Percentiles rank a stretch among this genome's conserved stretches.
phyloP scores from a whole-genome alignment of 129 eudicot species.

The Escallonia herrerae region DNA sequence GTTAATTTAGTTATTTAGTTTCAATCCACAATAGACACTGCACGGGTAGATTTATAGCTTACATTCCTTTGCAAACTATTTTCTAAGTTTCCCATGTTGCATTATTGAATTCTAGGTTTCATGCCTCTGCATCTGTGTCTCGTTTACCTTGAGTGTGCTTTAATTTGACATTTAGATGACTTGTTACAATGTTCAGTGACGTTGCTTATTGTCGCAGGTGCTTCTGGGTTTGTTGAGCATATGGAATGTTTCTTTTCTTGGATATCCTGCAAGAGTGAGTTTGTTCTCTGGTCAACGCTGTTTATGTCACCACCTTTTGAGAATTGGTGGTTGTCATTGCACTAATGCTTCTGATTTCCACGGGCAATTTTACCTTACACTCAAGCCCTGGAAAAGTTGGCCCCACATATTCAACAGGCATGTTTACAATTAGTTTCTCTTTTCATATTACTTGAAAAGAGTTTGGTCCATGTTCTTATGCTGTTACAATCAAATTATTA shows the following conservation, averaged over 20 bases:
- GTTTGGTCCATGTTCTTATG: background rate
- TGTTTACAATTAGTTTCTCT: constrained; percentile 5
- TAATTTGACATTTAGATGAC: constrained; percentile 1
- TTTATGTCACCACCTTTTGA: constrained; percentile 2
- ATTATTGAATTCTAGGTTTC: background rate
- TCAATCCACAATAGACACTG: too few species aligned
- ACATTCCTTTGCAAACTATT: background rate
- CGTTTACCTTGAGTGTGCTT: background rate
- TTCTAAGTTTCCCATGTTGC: background rate
- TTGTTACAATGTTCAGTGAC: constrained; percentile 1
- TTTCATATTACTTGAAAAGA: background rate
- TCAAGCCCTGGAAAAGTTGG: constrained; percentile 94
- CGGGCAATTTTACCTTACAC: constrained; percentile 95
- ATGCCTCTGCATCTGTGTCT: background rate
- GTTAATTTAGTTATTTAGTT: too few species aligned
- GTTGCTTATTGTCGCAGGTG: constrained; percentile 47
- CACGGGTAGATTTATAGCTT: background rate
- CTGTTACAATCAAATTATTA: constrained; percentile 10
- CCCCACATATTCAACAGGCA: constrained; percentile 98
- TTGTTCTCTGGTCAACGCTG: background rate
- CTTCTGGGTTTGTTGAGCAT: constrained; percentile 92
- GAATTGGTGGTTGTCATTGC: background rate
- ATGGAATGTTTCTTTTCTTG: constrained; percentile 98
- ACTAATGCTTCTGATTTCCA: background rate
- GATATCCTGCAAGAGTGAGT: constrained; percentile 97